A percentile compares a stretch with the other conserved stretches of the same genome.
Conservation (phyloP, 768 basidiomycete species). For the Mrakia hoshinonis region DNA sequence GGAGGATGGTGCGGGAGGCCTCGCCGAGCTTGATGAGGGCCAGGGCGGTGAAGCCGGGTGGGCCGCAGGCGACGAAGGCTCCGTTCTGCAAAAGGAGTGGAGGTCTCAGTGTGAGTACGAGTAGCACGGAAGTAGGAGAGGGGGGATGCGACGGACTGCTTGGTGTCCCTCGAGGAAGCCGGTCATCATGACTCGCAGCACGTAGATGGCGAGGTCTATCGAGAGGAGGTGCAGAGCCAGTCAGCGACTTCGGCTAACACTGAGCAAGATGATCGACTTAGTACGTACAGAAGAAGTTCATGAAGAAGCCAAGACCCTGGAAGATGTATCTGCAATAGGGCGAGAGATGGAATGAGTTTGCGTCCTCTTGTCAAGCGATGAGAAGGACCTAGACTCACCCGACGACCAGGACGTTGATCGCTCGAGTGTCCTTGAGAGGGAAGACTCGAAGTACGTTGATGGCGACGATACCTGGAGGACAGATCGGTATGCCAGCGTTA, state of each 20-base stretch:
- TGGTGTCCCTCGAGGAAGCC: conserved; percentile 17
- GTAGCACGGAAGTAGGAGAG: too few species aligned
- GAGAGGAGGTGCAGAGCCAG: not conserved
- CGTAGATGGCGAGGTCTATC: not conserved
- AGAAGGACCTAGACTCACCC: not conserved
- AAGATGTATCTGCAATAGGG: too few species aligned
- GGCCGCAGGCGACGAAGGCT: conserved; percentile 11
- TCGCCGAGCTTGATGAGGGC: conserved; percentile 11
- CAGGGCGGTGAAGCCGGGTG: conserved; percentile 10
- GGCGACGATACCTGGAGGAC: too few species aligned
- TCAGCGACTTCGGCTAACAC: too few species aligned
- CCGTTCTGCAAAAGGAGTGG: too few species aligned
- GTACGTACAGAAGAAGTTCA: conserved; percentile 1
- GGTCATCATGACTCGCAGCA: conserved; percentile 16
- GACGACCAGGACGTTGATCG: conserved; percentile 8
- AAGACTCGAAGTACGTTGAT: conserved; percentile 8
- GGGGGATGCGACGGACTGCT: too few species aligned
- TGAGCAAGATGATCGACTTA: not conserved
- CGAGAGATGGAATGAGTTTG: not conserved
- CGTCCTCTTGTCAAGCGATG: not conserved
- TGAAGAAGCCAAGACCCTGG: conserved; percentile 15
- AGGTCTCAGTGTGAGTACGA: too few species aligned
- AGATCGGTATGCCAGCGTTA: too few species aligned
- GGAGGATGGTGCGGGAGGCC: not conserved
- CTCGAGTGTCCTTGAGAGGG: not conserved